Percentiles rank a stretch among this genome's conserved stretches.
phyloP scores from a whole-genome alignment of 2,329 filamentous ascomycete genomes.

The Cadophora luteo-olivacea region DNA sequence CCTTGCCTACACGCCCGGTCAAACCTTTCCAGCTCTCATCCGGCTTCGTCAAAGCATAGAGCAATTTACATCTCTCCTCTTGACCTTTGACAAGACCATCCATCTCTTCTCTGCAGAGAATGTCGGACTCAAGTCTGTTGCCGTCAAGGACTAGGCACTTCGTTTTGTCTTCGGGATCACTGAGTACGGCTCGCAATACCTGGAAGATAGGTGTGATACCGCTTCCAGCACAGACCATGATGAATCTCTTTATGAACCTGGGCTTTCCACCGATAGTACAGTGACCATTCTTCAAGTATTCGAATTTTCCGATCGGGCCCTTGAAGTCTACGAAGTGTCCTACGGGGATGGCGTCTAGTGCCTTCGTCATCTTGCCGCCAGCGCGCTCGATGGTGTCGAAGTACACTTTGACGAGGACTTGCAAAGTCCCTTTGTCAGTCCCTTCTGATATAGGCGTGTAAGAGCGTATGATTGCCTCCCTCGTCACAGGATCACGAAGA shows the following conservation, averaged over 20 bases:
- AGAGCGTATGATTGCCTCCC: slow-evolving; percentile 78
- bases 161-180: slow-evolving; percentile 67
- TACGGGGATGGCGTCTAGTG: slow-evolving; percentile 74
- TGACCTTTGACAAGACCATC: slow-evolving; percentile 65
- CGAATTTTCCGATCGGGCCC: slow-evolving; percentile 85
- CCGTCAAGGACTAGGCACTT: slow-evolving; percentile 78
- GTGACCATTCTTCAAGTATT: slow-evolving; percentile 72
- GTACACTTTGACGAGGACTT: slow-evolving; percentile 87
- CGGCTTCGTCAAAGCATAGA: slow-evolving; percentile 74
- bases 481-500: slow-evolving; percentile 72
- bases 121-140: slow-evolving; percentile 79
- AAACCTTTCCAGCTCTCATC: slow-evolving; percentile 70
- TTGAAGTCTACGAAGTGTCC: slow-evolving; percentile 84
- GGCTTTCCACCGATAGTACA: slow-evolving; percentile 65
- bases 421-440: slow-evolving; percentile 65
- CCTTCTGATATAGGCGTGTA: slow-evolving; percentile 84
- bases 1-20: slow-evolving; percentile 69
- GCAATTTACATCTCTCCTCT: slow-evolving; percentile 63
- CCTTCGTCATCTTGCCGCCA: slow-evolving; percentile 84
- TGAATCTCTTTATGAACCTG: slow-evolving; percentile 68
- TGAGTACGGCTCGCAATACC: slow-evolving; percentile 76
- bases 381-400: slow-evolving; percentile 59
- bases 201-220: slow-evolving; percentile 93
- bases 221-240: slow-evolving; percentile 89
- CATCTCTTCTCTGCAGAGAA: slow-evolving; percentile 78